A percentile compares a stretch with the other conserved stretches of the same genome.
Evolutionary conservation across 1,284 basidiomycete species (phyloP).

Genomic region (Sphaerobolus stellatus): DNA sequence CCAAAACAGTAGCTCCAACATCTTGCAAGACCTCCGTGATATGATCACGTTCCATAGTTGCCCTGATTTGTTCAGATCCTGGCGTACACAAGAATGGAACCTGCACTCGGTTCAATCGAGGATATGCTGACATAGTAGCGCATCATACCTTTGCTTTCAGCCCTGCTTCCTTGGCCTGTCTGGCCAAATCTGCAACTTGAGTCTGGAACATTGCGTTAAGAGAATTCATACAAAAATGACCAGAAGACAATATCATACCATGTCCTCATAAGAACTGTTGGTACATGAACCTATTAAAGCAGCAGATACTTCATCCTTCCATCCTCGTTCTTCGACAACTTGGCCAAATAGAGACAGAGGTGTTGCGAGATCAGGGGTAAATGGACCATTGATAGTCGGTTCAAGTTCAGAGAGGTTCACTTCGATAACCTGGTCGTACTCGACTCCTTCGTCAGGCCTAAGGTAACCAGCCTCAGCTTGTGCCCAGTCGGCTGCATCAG

Average conservation of each 20-base stretch:
- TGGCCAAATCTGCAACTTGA: conserved; percentile 86
- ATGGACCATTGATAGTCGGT: conserved; percentile 95
- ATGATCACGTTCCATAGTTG: conserved; percentile 94
- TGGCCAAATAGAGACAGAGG: conserved; percentile 89
- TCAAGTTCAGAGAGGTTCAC: conserved; percentile 94
- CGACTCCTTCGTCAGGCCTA: conserved; percentile 82
- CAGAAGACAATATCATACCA: conserved; percentile 51
- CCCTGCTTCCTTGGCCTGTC: conserved; percentile 85
- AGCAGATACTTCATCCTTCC: conserved; percentile 91
- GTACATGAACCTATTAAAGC: conserved; percentile 97
- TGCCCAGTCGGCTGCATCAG: conserved; percentile 85
- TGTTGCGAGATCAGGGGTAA: conserved; percentile 96
- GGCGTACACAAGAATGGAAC: conserved; percentile 97
- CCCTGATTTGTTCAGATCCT: conserved; percentile 95
- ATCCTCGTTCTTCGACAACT: conserved; percentile 81
- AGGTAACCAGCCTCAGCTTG: conserved; percentile 72
- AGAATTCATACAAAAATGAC: background rate
- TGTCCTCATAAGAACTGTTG: conserved; percentile 95
- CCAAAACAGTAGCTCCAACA: conserved; percentile 90
- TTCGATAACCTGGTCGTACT: conserved; percentile 95
- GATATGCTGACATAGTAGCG: background rate
- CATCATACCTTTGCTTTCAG: conserved; percentile 68
- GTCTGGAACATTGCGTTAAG: conserved; percentile 48
- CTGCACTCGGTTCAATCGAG: conserved; percentile 29
- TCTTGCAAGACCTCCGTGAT: conserved; percentile 79